Conservation (phyloP, 2,329 filamentous ascomycete genomes). For the Fusarium tanahbumbuense region DNA sequence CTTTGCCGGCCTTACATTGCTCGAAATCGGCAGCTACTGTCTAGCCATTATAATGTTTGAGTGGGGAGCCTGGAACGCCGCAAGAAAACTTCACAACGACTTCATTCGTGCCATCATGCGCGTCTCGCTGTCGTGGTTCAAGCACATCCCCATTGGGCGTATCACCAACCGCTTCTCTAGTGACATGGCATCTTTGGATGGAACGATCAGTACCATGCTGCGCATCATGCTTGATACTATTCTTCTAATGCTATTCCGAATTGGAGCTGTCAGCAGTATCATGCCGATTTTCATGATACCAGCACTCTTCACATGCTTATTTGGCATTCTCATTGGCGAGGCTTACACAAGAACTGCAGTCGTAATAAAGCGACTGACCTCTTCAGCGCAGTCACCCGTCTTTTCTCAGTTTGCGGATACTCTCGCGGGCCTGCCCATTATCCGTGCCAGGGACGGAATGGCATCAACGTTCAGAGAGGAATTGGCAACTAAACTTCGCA, state of each 20-base stretch:
- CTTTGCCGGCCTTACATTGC: conserved; percentile 60
- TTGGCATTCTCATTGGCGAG: conserved; percentile 60
- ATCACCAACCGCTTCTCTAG: conserved; percentile 67
- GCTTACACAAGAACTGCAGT: conserved; percentile 64
- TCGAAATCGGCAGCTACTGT: conserved; percentile 57
- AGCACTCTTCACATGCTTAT: conserved; percentile 57
- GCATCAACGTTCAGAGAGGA: conserved; percentile 59
- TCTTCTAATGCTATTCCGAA: conserved; percentile 58
- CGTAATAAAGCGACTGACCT: conserved; percentile 59
- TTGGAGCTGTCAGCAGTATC: conserved; percentile 62
- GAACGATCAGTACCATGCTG: conserved; percentile 58
- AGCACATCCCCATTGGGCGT: conserved; percentile 63
- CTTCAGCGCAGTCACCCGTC: conserved; percentile 63
- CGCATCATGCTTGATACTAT: conserved; percentile 56
- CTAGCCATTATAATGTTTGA: conserved; percentile 61
- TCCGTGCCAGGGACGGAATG: conserved; percentile 64
- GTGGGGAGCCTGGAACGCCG: conserved; percentile 68
- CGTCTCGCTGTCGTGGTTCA: conserved; percentile 68
- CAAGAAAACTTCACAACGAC: conserved; percentile 62
- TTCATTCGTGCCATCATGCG: conserved; percentile 64
- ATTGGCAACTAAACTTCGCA: conserved; percentile 62
- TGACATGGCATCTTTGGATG: conserved; percentile 68
- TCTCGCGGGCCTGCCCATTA: conserved; percentile 61
- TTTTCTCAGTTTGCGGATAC: conserved; percentile 68
- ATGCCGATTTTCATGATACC: conserved; percentile 64